Conservation (phyloP, 2,329 filamentous ascomycete species). For the Diaporthe vaccinii region DNA sequence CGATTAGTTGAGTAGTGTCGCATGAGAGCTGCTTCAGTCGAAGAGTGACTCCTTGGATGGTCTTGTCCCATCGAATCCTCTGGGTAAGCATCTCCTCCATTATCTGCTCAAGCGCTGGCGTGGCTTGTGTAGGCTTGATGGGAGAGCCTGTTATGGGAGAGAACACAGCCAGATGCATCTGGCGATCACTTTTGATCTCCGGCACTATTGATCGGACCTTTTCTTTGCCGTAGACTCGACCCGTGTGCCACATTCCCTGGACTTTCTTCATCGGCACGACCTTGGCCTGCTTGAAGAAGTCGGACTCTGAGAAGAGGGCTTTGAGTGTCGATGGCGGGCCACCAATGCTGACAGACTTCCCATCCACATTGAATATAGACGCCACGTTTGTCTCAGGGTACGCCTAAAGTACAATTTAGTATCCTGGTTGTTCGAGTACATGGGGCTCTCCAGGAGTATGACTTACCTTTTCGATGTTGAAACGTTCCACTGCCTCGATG, state of each 20-base stretch:
- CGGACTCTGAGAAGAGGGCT: background rate
- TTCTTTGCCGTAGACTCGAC: background rate
- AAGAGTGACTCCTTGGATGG: background rate
- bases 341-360: slow-evolving; percentile 3
- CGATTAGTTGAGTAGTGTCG: background rate
- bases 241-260: slow-evolving; percentile 18
- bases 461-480: background rate
- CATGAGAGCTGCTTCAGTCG: background rate
- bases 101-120: background rate
- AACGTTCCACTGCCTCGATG: background rate
- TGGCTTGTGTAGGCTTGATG: background rate
- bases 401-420: background rate
- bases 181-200: background rate
- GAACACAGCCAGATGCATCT: background rate
- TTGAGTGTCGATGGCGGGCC: slow-evolving; percentile 12
- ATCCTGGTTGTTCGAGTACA: too few species aligned
- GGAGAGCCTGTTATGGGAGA: background rate
- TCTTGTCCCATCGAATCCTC: background rate
- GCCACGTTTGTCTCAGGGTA: background rate
- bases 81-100: slow-evolving; percentile 27
- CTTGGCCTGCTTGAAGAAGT: background rate
- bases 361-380: slow-evolving; percentile 17
- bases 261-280: background rate
- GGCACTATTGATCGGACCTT: background rate
- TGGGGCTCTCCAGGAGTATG: background rate